Percentiles rank a stretch among this genome's conserved stretches.
Conservation (phyloP, 2,329 filamentous ascomycete genomes). For the Domatiomyces globalis region DNA sequence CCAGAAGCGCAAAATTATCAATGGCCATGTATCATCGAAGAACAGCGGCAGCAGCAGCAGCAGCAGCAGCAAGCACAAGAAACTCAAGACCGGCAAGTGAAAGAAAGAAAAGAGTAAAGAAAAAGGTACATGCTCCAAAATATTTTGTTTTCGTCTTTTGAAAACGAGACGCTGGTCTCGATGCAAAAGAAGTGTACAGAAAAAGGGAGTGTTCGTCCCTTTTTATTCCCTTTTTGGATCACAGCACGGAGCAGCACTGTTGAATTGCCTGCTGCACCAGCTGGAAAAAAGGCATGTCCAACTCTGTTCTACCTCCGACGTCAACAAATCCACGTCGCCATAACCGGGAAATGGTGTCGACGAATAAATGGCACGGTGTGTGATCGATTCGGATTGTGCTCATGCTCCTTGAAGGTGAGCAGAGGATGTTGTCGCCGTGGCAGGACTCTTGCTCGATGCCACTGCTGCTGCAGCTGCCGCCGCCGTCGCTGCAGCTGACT, state of each 20-base stretch:
- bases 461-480: not conserved
- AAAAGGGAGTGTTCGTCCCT: slow-evolving; percentile 18
- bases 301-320: too few species aligned
- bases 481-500: not conserved
- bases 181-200: slow-evolving; percentile 5
- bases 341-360: not conserved
- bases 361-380: not conserved
- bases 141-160: slow-evolving; percentile 4
- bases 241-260: not conserved
- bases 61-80: not conserved
- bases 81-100: slow-evolving; percentile 13
- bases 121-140: slow-evolving; percentile 3
- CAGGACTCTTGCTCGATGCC: not conserved
- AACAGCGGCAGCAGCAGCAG: slow-evolving; percentile 2
- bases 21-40: not conserved
- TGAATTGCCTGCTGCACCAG: not conserved
- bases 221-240: slow-evolving; percentile 16
- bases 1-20: slow-evolving; percentile 20
- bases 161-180: slow-evolving; percentile 14
- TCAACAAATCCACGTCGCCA: too few species aligned
- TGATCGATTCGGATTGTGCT: not conserved
- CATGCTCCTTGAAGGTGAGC: not conserved
- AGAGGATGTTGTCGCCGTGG: not conserved
- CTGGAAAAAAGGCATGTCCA: too few species aligned
- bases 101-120: slow-evolving; percentile 6